Evolutionary conservation across 1,284 basidiomycete species (phyloP), one percentile per base, ranked within the genome.

Genomic region (Cryptococcus deneoformans): DNA sequence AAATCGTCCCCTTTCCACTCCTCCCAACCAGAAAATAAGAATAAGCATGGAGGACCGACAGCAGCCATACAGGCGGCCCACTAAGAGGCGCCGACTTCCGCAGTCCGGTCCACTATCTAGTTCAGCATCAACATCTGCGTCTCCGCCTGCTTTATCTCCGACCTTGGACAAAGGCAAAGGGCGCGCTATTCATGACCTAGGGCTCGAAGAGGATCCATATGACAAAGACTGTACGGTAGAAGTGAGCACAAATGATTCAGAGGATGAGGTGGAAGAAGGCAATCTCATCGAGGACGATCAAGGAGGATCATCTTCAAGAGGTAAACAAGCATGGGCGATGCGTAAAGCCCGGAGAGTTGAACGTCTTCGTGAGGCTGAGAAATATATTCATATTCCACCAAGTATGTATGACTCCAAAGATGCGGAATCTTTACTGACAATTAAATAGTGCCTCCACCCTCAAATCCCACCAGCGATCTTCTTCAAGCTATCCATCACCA

Each of bases 401-500:
- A 14, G 50, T 52, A 42, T 29, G 44, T 44, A 5, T 34, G n/a
- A 3, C 44, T 9, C 5, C 24, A 29, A 6, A 24, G 1, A n/a
- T 53, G n/a, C 29, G 29, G 5, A 29, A 20, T 11, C 6, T 35
- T 35, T 34, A 43, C 6, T 35, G 50, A 46, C 7, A 11, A n/a
- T 14, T 20, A 53, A 8, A 14, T 48, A 24, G 6, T 14, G 35
- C 24, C 35, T 24, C 42, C 37, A 45, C 14, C 40, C 37, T 35
- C 52, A 35, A 16, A 57, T 5, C 50, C 36, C 11, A n/a, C 37
- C 29, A 47, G 42, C 53, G 62, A 71, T 48, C 57, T 69, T 6
- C 53, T 69, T 7, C 48, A 55, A 11, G 38, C 63, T 2, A 42
- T 71, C 2, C 69, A 69, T 35, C n/a, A 40, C 7, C 63, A 66